Evolutionary conservation across 345 rosid species (phyloP), one percentile per base, ranked within the genome.

Genomic region (Sonneratia caseolaris): DNA sequence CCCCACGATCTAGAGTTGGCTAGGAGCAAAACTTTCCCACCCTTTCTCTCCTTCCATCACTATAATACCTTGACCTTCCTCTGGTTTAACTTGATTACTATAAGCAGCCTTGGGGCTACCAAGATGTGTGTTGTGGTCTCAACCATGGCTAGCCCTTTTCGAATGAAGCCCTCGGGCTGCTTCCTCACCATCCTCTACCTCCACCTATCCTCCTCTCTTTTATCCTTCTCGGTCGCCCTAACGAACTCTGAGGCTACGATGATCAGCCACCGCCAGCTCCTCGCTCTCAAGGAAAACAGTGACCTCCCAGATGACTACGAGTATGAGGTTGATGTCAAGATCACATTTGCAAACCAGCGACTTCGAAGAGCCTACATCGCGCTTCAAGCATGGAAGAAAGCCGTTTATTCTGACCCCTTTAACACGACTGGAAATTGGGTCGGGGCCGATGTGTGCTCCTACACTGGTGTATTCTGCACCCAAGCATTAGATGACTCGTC

Each of bases 371-470:
- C 66, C 66, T 62, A 62, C 66, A 65, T 88, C 66, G 97, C 91
- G 70, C 80, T 91, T 10, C 97, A 87, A 74, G 93, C 97, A 61
- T 88, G 84, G 97, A 91, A 88, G 67, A 84, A 84, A 75, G 94
- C 94, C 32, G 84, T 90, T 43, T 76, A 84, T 76, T 91, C 97
- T 19, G 94, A 91, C 76, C 94, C 97, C 10, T 68, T 11, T n/a
- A 86, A 88, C 70, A 65, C 79, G 38, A 88, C 93, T 18, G 66
- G 3, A 0, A 65, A 85, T 74, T 91, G 97, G 97, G 74, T 79
- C 66, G 89, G 92, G 73, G 74, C 87, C 76, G 42, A 65, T 48
- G 92, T 87, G 51, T 91, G 97, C 70, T 45, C 42, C 78, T 87
- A 87, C 81, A 72, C 76, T 1, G 81, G 76, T 0, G 88, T 91